Evolutionary conservation across 371 early-diverging fungal species (phyloP).

Genomic region (Mucor lusitanicus): DNA sequence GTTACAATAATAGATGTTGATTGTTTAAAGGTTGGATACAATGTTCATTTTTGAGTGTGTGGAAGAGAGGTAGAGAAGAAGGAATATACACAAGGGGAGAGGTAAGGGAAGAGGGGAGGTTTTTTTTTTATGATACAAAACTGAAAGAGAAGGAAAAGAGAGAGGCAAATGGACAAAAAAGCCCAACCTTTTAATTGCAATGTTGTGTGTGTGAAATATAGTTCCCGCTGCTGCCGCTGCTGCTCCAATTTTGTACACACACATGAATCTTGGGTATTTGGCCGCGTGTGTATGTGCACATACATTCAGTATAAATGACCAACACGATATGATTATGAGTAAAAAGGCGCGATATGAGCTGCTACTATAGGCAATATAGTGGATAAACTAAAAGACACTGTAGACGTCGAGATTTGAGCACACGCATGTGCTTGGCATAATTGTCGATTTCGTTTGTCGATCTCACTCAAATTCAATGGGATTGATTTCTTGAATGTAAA

Average conservation of each 20-base stretch:
- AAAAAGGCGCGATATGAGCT: too few relatives aligned
- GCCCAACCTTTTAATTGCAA: not conserved
- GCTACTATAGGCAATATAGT: too few relatives aligned
- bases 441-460: too few relatives aligned
- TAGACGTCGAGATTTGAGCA: too few relatives aligned
- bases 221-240: not conserved
- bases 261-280: not conserved
- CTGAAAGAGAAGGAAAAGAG: not conserved
- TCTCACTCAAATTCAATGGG: too few relatives aligned
- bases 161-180: not conserved
- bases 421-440: too few relatives aligned
- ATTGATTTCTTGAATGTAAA: too few relatives aligned
- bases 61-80: not conserved
- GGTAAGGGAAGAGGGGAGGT: not conserved
- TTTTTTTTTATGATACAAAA: conserved; percentile 2
- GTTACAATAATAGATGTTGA: not conserved
- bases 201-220: not conserved
- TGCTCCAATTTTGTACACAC: not conserved
- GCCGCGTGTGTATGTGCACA: not conserved
- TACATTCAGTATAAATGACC: too few relatives aligned
- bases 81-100: not conserved
- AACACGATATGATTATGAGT: too few relatives aligned
- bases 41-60: not conserved
- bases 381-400: too few relatives aligned
- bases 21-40: not conserved